Conservation (phyloP, 2,329 filamentous ascomycete genomes). For the Chaetomium globosum region DNA sequence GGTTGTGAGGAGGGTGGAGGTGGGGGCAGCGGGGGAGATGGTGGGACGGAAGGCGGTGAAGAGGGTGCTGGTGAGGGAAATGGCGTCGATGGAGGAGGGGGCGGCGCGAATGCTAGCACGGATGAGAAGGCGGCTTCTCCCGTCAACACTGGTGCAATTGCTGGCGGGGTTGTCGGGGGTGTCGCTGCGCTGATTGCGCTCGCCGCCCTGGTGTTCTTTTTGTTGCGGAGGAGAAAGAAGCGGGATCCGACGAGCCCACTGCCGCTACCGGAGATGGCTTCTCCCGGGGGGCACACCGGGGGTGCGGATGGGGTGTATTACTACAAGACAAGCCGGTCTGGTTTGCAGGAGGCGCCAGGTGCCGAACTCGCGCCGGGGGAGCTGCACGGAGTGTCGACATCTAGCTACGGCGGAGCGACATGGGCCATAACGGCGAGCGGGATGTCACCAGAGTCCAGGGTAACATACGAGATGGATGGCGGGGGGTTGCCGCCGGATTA, state of each 20-base stretch:
- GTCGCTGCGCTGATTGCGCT: constrained; percentile 3
- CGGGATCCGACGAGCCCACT: background rate
- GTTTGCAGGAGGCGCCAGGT: background rate
- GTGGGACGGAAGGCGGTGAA: background rate
- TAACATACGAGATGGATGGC: background rate
- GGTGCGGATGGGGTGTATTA: background rate
- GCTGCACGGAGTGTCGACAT: background rate
- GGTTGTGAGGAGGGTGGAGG: background rate
- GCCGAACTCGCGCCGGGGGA: background rate
- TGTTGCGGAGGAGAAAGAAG: constrained; percentile 12
- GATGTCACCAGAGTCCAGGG: background rate
- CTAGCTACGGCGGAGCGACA: background rate
- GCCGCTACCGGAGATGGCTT: background rate
- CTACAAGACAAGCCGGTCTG: background rate
- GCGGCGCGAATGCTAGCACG: background rate
- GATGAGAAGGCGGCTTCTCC: background rate
- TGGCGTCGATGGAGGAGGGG: background rate
- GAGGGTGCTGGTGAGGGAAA: background rate
- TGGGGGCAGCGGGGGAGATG: background rate
- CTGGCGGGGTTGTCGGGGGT: constrained; percentile 3
- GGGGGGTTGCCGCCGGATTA: background rate
- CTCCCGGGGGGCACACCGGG: background rate
- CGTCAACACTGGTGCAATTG: constrained; percentile 8
- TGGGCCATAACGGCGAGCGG: background rate
- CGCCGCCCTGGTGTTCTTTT: constrained; percentile 1